Base-by-base conservation (phyloP, 371 early-diverging fungal genomes). In the Apophysomyces trapeziformis region DNA sequence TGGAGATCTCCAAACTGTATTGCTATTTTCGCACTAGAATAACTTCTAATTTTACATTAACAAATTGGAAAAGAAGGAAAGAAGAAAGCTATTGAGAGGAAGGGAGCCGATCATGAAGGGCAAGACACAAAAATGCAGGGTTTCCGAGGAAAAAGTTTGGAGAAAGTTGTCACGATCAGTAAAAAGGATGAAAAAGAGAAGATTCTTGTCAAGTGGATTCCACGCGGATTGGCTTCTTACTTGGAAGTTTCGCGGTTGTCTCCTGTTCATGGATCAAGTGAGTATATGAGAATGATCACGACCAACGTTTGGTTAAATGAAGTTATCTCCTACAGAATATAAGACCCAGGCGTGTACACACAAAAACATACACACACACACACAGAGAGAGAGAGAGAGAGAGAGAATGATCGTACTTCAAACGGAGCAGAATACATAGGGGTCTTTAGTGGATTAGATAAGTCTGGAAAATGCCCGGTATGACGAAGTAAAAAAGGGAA, bases 161-260 rank as follows among this genome's bases (percentile, higher is more conserved):
- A 50, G 54, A 50, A 50, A 21, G 54, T 50, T 50, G 54, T 50
- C 54, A 50, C 16, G 21, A 50, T 16, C 54, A 50, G 54, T 50
- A 50, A 21, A 50, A 21, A 9, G 54, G 21, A 21, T 26, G 54
- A 50, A 50, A 21, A n/a, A 26, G 21, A 50, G 2, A 26, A 26
- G 32, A 26, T 26, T 1, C 32, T 26, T 50, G 54, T 50, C 54
- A 50, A 50, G 21, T 50, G 9, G 54, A 50, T 50, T 26, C 2
- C 32, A 26, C 16, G 21, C 54, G 21, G 21, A 21, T 5, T 26
- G 5, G 5, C 54, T 21, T 50, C 21, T 5, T 26, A 18, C 21
- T 26, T 18, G 21, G 21, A 26, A 50, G 9, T 9, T 21, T 50
- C 54, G 54, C 21, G 46, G 13, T 9, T 50, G 9, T 21, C 21